Base-by-base conservation (phyloP, 2,329 filamentous ascomycete species). In the Pseudocercospora crystallina region DNA sequence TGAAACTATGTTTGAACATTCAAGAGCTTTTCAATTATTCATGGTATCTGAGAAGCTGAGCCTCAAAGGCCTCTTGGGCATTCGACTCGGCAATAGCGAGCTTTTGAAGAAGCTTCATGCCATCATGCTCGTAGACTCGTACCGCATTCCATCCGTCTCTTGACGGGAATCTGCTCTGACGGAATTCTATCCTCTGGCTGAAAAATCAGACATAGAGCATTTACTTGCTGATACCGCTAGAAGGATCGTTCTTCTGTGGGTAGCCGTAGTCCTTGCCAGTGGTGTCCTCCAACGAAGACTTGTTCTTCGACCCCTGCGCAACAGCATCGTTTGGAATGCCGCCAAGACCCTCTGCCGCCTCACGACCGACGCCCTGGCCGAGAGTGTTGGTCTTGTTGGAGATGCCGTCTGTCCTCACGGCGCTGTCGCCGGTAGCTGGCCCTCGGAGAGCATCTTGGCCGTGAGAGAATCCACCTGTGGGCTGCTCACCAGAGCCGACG, bases 291-390 rank as follows among this genome's bases (percentile, higher is more conserved):
- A 75, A 61, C 15, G 69, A 70, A n/a, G 60, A 42, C 61, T 73
- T 71, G 48, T 70, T 47, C 68, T 72, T 74, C 45, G 66, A 61
- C 57, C 75, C 80, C 43, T 73, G 70, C 12, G 74, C 68, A n/a
- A 74, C 73, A 39, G 82, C 82, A 68, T 87, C 84, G 65, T 80
- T 80, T 13, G 83, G 82, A 15, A 81, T 69, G 2, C 75, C 76
- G 8, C 73, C 68, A 9, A 86, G 68, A 33, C 74, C 73, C 31
- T 88, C 84, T 57, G 76, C 73, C 14, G 75, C 84, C 69, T 87
- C 77, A 38, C 85, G 77, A 10, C 85, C 86, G 49, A 88, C 77
- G 35, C 69, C 63, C 49, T 63, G 61, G 37, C 74, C 78, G 11
- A 65, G 68, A 11, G 75, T 76, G 33, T 74, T 71, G 65, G 77